Percentiles rank a stretch among this genome's conserved stretches.
These are phyloP conservation scores for Oxyria digyna DNA, from an alignment of 148 eudicot species.

Conservation along the genomic window DNA sequence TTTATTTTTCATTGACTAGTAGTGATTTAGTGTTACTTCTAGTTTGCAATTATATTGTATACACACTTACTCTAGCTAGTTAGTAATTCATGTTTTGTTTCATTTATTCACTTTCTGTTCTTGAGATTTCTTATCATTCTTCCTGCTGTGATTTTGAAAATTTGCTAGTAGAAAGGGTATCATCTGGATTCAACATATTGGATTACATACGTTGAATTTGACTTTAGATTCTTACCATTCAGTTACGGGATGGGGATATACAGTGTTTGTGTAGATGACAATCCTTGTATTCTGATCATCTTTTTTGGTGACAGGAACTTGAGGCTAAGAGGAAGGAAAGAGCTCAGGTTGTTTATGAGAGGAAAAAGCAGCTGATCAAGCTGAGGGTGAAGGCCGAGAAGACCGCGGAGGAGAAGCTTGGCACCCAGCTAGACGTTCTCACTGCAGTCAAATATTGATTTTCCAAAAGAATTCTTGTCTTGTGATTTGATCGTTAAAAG, in stretches of 20 bases:
- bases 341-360: constrained; percentile 37
- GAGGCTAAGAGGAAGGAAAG: constrained; percentile 68
- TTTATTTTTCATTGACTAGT: not conserved
- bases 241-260: too few species aligned
- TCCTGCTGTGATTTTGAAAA: not conserved
- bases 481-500: not conserved
- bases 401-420: constrained; percentile 53
- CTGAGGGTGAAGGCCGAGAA: constrained; percentile 52
- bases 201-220: not conserved
- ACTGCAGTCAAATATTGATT: constrained; percentile 41
- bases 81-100: too few species aligned
- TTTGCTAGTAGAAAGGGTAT: not conserved
- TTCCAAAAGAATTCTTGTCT: not conserved
- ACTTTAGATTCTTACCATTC: too few species aligned
- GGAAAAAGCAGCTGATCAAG: constrained; percentile 42
- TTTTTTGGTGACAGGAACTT: constrained; percentile 28
- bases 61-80: not conserved
- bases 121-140: not conserved
- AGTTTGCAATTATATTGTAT: not conserved
- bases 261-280: too few species aligned
- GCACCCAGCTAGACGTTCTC: constrained; percentile 43
- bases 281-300: not conserved
- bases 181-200: not conserved
- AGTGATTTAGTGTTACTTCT: not conserved
- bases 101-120: not conserved